Conservation (phyloP, 257 asterid species). For the Plectranthus barbatus region DNA sequence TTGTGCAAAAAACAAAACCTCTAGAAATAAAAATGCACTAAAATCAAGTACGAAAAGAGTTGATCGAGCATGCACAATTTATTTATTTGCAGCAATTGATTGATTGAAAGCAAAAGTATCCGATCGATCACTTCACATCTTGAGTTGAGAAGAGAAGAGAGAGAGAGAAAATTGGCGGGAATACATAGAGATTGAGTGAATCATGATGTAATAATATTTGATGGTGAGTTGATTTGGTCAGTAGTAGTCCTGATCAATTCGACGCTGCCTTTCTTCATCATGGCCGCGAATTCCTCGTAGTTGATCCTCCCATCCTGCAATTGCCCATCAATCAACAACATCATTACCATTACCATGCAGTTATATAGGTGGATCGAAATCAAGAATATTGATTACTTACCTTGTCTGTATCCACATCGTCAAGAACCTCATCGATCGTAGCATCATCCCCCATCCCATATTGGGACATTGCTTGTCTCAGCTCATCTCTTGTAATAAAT, state of each 20-base stretch:
- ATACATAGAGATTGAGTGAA: too few species aligned
- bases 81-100: too few species aligned
- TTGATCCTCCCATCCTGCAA: slow-evolving; percentile 72
- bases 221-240: too few species aligned
- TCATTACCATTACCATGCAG: background rate
- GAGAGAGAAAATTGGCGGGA: too few species aligned
- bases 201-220: too few species aligned
- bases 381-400: slow-evolving; percentile 19
- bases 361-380: background rate
- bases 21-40: too few species aligned
- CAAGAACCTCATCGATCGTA: slow-evolving; percentile 69
- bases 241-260: slow-evolving; percentile 22
- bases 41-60: too few species aligned
- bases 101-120: too few species aligned
- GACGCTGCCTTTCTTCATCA: slow-evolving; percentile 78
- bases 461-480: slow-evolving; percentile 65
- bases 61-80: too few species aligned
- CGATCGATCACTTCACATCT: too few species aligned
- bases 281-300: slow-evolving; percentile 64
- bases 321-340: background rate
- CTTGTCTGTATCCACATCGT: slow-evolving; percentile 75
- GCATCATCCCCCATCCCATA: slow-evolving; percentile 95
- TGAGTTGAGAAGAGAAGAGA: too few species aligned
- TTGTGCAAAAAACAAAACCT: too few species aligned
- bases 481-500: slow-evolving; percentile 86